Percentiles rank a stretch among this genome's conserved stretches.
Conservation (phyloP, 2,329 filamentous ascomycete genomes). For the Onygenales sp. region DNA sequence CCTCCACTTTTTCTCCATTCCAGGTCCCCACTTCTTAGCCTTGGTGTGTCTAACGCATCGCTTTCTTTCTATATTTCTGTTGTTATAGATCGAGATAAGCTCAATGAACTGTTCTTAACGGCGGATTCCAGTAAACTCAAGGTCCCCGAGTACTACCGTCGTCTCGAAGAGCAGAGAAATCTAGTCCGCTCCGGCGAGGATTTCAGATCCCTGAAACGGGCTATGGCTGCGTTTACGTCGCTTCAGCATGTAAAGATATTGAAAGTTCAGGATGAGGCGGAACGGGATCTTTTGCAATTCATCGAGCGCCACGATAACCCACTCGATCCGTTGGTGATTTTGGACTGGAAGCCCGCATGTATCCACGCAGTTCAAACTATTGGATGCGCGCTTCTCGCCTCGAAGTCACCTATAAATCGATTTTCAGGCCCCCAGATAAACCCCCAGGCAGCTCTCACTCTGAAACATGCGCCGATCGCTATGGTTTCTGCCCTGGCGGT, state of each 20-base stretch:
- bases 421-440: conserved; percentile 57
- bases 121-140: conserved; percentile 12
- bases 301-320: conserved; percentile 39
- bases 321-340: conserved; percentile 37
- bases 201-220: conserved; percentile 42
- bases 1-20: conserved; percentile 3
- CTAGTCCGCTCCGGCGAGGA: conserved; percentile 45
- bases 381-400: conserved; percentile 46
- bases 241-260: conserved; percentile 58
- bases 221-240: conserved; percentile 48
- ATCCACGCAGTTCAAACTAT: conserved; percentile 52
- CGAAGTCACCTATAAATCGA: conserved; percentile 47
- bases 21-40: background rate
- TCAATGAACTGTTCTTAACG: conserved; percentile 10
- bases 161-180: conserved; percentile 29
- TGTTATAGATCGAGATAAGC: conserved; percentile 11
- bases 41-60: conserved; percentile 4
- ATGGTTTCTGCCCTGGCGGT: conserved; percentile 44
- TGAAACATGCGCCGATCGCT: conserved; percentile 38
- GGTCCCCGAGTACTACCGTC: conserved; percentile 17
- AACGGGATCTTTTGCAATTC: conserved; percentile 44
- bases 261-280: conserved; percentile 50
- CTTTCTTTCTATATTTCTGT: background rate
- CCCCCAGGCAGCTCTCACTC: conserved; percentile 46
- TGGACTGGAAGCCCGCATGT: conserved; percentile 55